Evolutionary conservation across 805 yeast genomes (phyloP).

Genomic region (Candida michaelii): DNA sequence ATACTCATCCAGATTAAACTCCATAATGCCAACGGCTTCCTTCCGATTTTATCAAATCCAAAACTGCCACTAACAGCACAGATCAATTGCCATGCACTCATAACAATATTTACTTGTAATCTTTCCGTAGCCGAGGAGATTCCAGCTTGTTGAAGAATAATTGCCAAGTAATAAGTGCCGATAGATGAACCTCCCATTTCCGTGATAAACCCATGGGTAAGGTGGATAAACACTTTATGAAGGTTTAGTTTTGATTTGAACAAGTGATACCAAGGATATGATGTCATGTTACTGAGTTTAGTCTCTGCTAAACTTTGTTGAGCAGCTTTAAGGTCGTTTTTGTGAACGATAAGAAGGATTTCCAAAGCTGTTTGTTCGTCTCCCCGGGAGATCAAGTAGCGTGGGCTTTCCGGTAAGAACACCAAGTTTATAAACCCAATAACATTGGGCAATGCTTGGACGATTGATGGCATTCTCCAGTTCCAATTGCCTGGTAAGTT

Average conservation of each 20-base stretch:
- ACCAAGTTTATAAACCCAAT: constrained; percentile 14
- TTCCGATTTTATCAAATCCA: constrained; percentile 16
- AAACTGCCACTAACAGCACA: constrained; percentile 11
- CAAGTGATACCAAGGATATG: constrained; percentile 11
- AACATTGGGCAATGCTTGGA: constrained; percentile 14
- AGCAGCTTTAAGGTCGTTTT: constrained; percentile 3
- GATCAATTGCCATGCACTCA: constrained; percentile 16
- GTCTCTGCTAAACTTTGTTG: constrained; percentile 3
- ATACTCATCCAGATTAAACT: constrained; percentile 13
- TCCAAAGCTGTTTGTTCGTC: constrained; percentile 15
- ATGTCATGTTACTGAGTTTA: not conserved
- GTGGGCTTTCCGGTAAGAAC: constrained; percentile 23
- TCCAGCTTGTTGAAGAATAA: constrained; percentile 15
- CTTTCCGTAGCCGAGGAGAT: constrained; percentile 12
- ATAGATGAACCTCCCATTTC: constrained; percentile 20
- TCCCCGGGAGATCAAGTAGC: constrained; percentile 18
- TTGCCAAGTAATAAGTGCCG: constrained; percentile 16
- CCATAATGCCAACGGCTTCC: constrained; percentile 11
- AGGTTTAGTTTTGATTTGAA: constrained; percentile 10
- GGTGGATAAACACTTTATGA: constrained; percentile 10
- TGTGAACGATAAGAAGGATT: constrained; percentile 9
- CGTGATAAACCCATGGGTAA: constrained; percentile 14
- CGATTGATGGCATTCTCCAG: constrained; percentile 18
- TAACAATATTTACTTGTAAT: constrained; percentile 15
- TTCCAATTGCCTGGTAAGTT: constrained; percentile 17